Evolutionary conservation across 306 rosid species (phyloP), one percentile per base, ranked within the genome.

Genomic region (Begonia masoniana): DNA sequence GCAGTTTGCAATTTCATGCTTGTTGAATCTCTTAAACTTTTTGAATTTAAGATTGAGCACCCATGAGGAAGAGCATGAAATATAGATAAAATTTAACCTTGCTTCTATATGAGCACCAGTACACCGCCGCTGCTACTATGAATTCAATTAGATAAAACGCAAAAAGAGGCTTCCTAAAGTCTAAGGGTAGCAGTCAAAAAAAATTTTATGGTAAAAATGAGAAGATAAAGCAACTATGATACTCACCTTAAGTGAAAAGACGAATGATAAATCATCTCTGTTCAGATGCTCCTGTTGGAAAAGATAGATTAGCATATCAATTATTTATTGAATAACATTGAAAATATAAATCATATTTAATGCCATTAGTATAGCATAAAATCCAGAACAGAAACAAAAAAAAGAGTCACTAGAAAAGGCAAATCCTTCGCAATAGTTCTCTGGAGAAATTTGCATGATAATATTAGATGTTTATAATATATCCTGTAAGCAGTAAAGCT

Each of bases 221-320:
- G 50, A 51, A 24, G 51, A 52, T 42, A 51, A 52, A 26, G 57
- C 23, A 52, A 52, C 16, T 52, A 50, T 15, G 21, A 65, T 24
- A 59, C 39, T 55, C 71, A 91, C 97, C 97, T 91, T 85, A 48
- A 83, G 82, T n/a, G 94, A 76, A 63, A 91, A 91, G 62, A 85
- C 65, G 59, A 91, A 91, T 54, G 97, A 70, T 60, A 68, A 73
- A 68, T 91, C 97, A 65, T 91, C 97, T 76, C 86, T 77, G 36
- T 82, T 84, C 68, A 91, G 73, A 75, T 91, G 96, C 69, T 77
- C 92, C 97, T 91, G 91, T 56, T 11, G 65, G 41, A 39, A 35
- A 11, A 60, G 48, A 60, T 16, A 12, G 51, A 4, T 10, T 54
- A 48, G 55, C 48, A 60, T 11, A 45, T 45, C 13, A 10, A 45